These are phyloP conservation scores for Calamus simplicifolius DNA, from an alignment of 176 grass and related monocot species.

Conservation along the genomic window DNA sequence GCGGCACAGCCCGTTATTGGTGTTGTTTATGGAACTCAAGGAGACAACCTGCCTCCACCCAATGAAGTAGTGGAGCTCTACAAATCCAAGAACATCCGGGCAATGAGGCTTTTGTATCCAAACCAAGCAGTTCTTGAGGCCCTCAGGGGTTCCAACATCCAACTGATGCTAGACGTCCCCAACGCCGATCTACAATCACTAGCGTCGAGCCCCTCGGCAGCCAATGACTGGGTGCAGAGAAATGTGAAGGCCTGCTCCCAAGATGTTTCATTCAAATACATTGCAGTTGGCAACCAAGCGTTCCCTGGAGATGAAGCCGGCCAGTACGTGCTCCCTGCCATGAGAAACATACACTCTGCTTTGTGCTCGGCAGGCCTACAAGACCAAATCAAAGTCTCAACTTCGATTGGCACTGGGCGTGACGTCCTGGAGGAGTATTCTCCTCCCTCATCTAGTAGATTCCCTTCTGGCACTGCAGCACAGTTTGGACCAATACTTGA, in stretches of 20 bases:
- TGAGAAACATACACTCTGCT: neutral
- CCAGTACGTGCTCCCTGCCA: neutral
- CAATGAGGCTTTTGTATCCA: neutral
- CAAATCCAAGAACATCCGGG: neutral
- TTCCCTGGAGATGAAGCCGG: neutral
- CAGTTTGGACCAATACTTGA: too few species aligned
- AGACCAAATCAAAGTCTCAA: neutral
- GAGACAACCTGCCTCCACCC: neutral
- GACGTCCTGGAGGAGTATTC: too few species aligned
- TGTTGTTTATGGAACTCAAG: neutral
- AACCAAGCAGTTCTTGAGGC: neutral
- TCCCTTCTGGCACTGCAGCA: too few species aligned
- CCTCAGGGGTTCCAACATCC: slow-evolving; percentile 2
- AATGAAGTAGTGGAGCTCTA: neutral
- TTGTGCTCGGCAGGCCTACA: neutral
- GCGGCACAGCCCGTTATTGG: neutral
- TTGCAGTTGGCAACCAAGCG: neutral
- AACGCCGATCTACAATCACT: neutral
- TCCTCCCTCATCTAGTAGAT: neutral
- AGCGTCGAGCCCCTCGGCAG: neutral
- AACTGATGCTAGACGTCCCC: neutral
- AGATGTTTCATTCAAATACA: neutral
- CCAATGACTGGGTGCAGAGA: neutral
- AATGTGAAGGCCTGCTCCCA: neutral
- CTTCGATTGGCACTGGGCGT: too few species aligned